Conservation (phyloP, 352 stramenopile genomes). For the Phytophthora crassamura region DNA sequence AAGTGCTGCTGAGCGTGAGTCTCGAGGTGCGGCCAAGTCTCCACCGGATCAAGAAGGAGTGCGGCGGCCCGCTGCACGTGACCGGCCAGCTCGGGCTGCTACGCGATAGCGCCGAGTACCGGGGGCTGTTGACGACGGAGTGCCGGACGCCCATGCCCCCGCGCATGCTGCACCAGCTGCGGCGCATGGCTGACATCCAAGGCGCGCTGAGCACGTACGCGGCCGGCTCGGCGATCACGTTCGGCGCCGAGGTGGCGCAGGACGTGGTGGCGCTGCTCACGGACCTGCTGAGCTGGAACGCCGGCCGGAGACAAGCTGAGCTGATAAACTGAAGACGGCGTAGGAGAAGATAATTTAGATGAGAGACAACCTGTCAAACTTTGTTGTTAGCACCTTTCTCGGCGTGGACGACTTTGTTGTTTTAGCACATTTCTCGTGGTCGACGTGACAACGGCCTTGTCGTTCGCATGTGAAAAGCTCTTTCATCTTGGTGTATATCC, state of each 20-base stretch:
- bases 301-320: conserved; percentile 58
- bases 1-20: conserved; percentile 79
- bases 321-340: conserved; percentile 44
- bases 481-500: conserved; percentile 16
- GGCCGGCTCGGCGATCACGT: conserved; percentile 70
- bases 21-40: conserved; percentile 69
- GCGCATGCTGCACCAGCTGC: conserved; percentile 65
- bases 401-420: too few relatives aligned
- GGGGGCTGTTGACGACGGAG: conserved; percentile 64
- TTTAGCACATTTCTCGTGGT: conserved; percentile 13
- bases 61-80: conserved; percentile 44
- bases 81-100: conserved; percentile 76
- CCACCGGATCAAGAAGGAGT: conserved; percentile 55
- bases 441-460: conserved; percentile 2
- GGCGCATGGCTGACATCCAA: conserved; percentile 84
- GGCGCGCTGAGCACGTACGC: conserved; percentile 74
- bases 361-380: conserved; percentile 4
- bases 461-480: conserved; percentile 10
- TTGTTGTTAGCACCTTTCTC: conserved; percentile 1
- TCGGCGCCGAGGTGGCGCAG: conserved; percentile 78
- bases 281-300: conserved; percentile 75
- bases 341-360: conserved; percentile 41
- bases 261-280: conserved; percentile 78
- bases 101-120: conserved; percentile 72
- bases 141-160: conserved; percentile 52